Evolutionary conservation across 1,139 yeast species (phyloP), one percentile per base, ranked within the genome.

Genomic region (Magnusiomyces tetraspermus): DNA sequence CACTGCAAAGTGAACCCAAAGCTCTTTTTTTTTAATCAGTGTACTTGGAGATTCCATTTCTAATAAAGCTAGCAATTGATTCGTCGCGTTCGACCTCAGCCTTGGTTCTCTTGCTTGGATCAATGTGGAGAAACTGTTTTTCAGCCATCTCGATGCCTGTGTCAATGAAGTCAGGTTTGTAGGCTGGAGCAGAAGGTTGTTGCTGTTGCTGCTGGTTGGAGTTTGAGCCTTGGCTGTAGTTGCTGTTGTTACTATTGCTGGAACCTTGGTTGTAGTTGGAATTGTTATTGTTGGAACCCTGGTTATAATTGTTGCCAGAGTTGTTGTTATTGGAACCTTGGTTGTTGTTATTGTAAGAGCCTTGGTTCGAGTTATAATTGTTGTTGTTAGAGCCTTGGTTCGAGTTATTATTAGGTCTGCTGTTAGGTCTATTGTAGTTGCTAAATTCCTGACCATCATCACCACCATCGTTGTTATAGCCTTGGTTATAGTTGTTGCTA

Each of bases 101-200:
- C 47, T 51, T 24, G 51, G 58, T 10, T 28, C 33, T 28, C 11
- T 6, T 8, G 33, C 11, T 8, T 8, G 33, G 33, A 28, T 28
- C 33, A 28, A 28, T 53, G 55, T 51, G 48, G 46, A 51, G 36
- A 54, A 60, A 56, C 49, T 63, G 60, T 57, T 59, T 54, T 58
- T 63, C 65, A 42, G 59, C 61, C 50, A 57, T 52, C 44, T 53
- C 50, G 48, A 64, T 61, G 41, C 67, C 67, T 59, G 63, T 55
- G 53, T 54, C 51, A 51, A 64, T 55, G 58, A 63, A 64, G 53
- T 42, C 54, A 30, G 53, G 48, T 50, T 51, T 53, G 54, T 46
- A 49, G 46, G 51, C 37, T 33, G 43, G 28, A 38, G 8, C 13
- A 13, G 33, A 30, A n/a, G n/a, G n/a, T n/a, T n/a, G n/a, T n/a